Conservation (phyloP, 192 early-diverging fungal species). For the Podila minutissima region DNA sequence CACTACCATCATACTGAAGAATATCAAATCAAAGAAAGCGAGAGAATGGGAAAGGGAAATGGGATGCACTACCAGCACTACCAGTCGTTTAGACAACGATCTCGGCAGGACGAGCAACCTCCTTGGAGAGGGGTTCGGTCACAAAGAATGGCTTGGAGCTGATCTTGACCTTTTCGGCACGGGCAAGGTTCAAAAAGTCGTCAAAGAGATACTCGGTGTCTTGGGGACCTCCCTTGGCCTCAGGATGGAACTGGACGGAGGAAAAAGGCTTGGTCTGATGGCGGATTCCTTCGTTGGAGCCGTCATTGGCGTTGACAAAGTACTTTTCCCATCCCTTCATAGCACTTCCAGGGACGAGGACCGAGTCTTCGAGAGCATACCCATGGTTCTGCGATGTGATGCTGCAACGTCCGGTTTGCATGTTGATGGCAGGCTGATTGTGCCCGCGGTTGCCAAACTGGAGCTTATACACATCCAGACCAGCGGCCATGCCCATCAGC, state of each 20-base stretch:
- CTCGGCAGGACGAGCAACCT: conserved; percentile 27
- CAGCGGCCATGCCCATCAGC: conserved; percentile 90
- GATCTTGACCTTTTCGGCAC: conserved; percentile 63
- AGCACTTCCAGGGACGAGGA: conserved; percentile 75
- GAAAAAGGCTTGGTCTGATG: conserved; percentile 77
- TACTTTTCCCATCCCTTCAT: conserved; percentile 87
- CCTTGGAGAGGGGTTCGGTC: conserved; percentile 25
- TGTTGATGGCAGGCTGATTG: conserved; percentile 91
- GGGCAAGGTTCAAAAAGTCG: conserved; percentile 77
- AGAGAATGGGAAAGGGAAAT: background rate
- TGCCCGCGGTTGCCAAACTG: conserved; percentile 96
- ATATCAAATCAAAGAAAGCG: conserved; percentile 2
- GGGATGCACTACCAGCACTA: background rate
- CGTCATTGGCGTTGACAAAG: conserved; percentile 96
- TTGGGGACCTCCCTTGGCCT: conserved; percentile 92
- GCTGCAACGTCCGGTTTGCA: conserved; percentile 79
- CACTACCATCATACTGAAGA: background rate
- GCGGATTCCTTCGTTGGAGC: conserved; percentile 93
- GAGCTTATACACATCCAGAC: conserved; percentile 86
- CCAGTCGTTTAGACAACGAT: conserved; percentile 11
- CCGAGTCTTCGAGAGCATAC: conserved; percentile 82
- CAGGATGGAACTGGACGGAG: conserved; percentile 96
- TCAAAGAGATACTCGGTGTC: conserved; percentile 94
- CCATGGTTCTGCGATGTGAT: conserved; percentile 99
- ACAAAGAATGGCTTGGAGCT: conserved; percentile 32